These are phyloP conservation scores for Aspergillus transmontanensis DNA, from an alignment of 2,329 filamentous ascomycete genomes.

Conservation along the genomic window DNA sequence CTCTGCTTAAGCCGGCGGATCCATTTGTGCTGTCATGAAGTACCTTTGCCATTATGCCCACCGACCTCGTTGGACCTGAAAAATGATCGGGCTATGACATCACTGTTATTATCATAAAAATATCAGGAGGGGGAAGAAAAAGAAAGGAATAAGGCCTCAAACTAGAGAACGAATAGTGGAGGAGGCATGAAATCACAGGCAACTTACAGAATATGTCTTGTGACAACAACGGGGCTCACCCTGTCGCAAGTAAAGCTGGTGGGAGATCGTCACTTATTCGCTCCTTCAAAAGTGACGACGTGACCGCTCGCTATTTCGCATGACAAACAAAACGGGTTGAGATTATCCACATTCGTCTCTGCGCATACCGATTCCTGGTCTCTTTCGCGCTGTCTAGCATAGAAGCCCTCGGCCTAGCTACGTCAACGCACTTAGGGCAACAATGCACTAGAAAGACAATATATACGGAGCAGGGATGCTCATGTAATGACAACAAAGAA, in stretches of 20 bases:
- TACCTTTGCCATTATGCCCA: conserved; percentile 1
- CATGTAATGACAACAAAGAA: conserved; percentile 17
- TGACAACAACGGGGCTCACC: not conserved
- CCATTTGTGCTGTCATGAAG: conserved; percentile 16
- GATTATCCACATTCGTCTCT: not conserved
- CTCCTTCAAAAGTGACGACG: not conserved
- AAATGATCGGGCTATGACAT: not conserved
- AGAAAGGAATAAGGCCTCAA: not conserved
- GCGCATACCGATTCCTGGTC: conserved; percentile 5
- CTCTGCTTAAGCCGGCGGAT: conserved; percentile 10
- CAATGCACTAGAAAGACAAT: not conserved
- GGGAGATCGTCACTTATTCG: conserved; percentile 26
- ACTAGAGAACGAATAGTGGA: not conserved
- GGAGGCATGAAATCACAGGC: not conserved
- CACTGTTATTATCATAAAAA: not conserved
- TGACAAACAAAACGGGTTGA: not conserved
- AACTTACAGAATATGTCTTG: conserved; percentile 1
- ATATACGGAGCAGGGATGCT: conserved; percentile 1
- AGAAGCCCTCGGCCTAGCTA: not conserved
- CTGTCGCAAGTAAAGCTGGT: conserved; percentile 8
- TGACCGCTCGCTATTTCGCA: not conserved
- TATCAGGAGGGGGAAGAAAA: not conserved
- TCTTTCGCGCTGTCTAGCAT: not conserved
- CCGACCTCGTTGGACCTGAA: not conserved
- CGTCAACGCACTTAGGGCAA: not conserved